phyloP scores from a whole-genome alignment of 371 early-diverging fungal species.

The Mortierella sp. region DNA sequence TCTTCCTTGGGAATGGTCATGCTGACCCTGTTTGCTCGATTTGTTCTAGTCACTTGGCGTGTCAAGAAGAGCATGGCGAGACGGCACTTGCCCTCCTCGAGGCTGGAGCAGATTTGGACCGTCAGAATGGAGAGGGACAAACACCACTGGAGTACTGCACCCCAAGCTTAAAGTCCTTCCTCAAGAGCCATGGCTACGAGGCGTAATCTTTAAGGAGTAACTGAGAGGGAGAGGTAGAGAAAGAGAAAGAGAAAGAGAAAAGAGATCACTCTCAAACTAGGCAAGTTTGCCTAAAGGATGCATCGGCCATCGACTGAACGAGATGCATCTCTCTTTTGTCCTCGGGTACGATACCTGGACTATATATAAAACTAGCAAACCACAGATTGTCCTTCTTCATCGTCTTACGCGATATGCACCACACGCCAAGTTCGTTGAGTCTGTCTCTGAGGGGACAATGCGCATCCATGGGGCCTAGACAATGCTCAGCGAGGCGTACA shows the following conservation, averaged over 20 bases:
- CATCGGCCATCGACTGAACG: too few species aligned
- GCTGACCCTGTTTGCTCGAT: neutral
- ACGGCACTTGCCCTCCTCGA: slow-evolving; percentile 60
- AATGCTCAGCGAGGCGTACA: too few species aligned
- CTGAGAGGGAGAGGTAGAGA: neutral
- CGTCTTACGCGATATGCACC: too few species aligned
- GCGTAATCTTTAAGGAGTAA: neutral
- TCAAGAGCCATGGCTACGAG: slow-evolving; percentile 42
- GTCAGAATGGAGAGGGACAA: slow-evolving; percentile 57
- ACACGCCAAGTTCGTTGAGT: too few species aligned
- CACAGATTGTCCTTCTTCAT: too few species aligned
- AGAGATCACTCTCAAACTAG: too few species aligned
- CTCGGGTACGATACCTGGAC: neutral
- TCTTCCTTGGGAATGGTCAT: neutral
- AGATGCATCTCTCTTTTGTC: neutral
- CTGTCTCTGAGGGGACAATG: too few species aligned
- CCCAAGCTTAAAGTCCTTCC: slow-evolving; percentile 30
- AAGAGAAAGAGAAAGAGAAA: too few species aligned
- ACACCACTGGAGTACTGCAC: slow-evolving; percentile 56
- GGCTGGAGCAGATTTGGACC: slow-evolving; percentile 59
- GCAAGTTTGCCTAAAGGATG: too few species aligned
- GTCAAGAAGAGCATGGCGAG: slow-evolving; percentile 71
- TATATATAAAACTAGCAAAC: neutral
- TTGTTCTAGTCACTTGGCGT: slow-evolving; percentile 60
- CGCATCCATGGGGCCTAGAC: too few species aligned